Evolutionary conservation across 306 rosid species (phyloP), one percentile per base, ranked within the genome.

Genomic region (Begonia peltatifolia): DNA sequence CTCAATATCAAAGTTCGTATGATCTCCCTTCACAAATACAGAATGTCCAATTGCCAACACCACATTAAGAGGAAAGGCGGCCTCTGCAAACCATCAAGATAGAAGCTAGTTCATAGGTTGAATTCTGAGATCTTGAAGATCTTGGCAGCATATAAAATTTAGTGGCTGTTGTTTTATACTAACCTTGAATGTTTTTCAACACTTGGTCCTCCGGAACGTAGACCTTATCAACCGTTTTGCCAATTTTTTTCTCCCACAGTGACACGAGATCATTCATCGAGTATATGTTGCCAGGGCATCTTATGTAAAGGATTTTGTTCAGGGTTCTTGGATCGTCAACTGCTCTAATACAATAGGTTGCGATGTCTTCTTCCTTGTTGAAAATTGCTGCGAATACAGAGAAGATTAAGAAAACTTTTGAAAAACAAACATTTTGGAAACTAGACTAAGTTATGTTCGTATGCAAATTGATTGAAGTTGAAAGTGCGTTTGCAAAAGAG

Each of bases 1-100:
- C 25, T 81, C 84, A 10, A 84, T 55, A 54, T 76, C 82, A 44
- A 67, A 81, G 75, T 72, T 84, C 0, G 77, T 76, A 8, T 84
- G 71, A 47, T 69, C 71, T 47, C 79, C 84, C 50, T 67, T 73
- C 56, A 81, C 74, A 13, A 73, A 78, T 12, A 68, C 75, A 6
- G 78, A 52, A 65, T 80, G 81, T 11, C 57, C 23, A 30, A 78
- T 61, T 2, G 88, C 41, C 41, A 73, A 41, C 47, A 57, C 16
- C 63, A 63, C 61, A 30, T 71, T 71, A 9, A 60, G 9, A n/a
- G 81, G 83, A 38, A 65, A 25, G 0, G 79, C 15, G 0, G 88
- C 66, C 71, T 75, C 94, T 80, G 77, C 56, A 61, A 61, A 52
- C 3, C 43, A 12, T 4, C 25, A 11, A 0, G 44, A 58, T 6